Evolutionary conservation across 768 basidiomycete species (phyloP), one percentile per base, ranked within the genome.

Genomic region (Leccinellum luteum): DNA sequence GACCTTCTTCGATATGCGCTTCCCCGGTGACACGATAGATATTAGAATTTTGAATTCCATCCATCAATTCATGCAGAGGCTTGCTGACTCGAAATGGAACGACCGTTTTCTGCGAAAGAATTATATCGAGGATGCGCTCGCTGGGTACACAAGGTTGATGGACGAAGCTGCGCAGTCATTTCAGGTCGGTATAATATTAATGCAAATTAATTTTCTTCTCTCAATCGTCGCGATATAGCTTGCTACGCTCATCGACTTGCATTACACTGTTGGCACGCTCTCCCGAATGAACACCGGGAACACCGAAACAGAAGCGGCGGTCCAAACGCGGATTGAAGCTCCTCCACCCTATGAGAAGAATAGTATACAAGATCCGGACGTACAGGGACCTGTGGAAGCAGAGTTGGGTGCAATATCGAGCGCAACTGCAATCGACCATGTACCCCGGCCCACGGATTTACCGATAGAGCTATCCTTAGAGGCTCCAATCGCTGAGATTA

Each of bases 141-240:
- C 43, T 2, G 69, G 74, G 8, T 74, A 73, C 48, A 65, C 70
- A 34, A 63, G 54, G 19, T 65, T 68, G 48, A 62, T 81, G 32
- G 75, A 79, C 23, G 80, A 81, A 23, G 78, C 81, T 12, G 72
- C 76, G 12, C 75, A 76, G 49, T 74, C 79, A 9, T 80, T 81
- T 56, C 80, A 81, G 72, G 81, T 78, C 3, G 12, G 54, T 34
- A 8, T 45, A 7, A 17, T 43, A 14, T 51, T 48, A 7, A 30
- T 21, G 10, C 28, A 17, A 25, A 25, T 5, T 2, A 2, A 38
- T 32, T 41, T 19, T 41, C 3, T 47, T 21, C 15, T 56, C 14
- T 25, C 50, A 23, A 56, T n/a, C n/a, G 4, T 51, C 13, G 13
- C 4, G 21, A 25, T 32, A 6, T 41, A 81, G 81, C 73, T 81